Conservation (phyloP, 441 rosid genomes). For the Gossypium schwendimanii region DNA sequence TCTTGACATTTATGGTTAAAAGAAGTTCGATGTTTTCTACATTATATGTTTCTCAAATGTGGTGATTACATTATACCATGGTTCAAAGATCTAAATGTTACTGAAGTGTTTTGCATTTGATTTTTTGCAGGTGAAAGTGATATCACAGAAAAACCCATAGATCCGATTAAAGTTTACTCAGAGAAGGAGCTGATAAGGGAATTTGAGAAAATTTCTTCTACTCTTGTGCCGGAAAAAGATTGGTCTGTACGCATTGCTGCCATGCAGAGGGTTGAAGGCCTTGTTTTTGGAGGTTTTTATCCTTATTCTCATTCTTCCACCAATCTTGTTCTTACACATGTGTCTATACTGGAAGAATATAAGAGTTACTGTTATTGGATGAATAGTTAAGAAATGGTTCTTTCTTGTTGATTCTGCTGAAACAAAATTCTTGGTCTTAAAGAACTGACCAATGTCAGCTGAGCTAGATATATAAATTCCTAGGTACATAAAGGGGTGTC, state of each 20-base stretch:
- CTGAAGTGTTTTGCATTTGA: conserved; percentile 1
- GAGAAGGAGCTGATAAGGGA: conserved; percentile 94
- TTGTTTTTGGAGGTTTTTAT: conserved; percentile 77
- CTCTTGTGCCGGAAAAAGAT: conserved; percentile 91
- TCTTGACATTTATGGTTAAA: not conserved
- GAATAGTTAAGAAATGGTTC: not conserved
- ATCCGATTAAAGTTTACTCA: conserved; percentile 77
- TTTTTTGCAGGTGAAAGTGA: conserved; percentile 62
- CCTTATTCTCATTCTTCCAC: not conserved
- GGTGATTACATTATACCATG: not conserved
- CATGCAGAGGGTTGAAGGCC: conserved; percentile 94
- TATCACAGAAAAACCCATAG: conserved; percentile 61
- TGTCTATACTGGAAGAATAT: not conserved
- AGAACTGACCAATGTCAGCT: not conserved
- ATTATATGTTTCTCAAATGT: not conserved
- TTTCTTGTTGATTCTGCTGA: not conserved
- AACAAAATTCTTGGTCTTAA: not conserved
- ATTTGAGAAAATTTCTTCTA: conserved; percentile 76
- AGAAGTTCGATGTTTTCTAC: not conserved
- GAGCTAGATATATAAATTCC: not conserved
- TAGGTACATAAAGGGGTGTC: not conserved
- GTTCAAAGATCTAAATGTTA: not conserved
- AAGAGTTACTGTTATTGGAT: not conserved
- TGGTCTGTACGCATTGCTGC: conserved; percentile 97
- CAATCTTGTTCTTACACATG: not conserved